Evolutionary conservation across 768 basidiomycete species (phyloP).

Genomic region (Suillus weaverae): DNA sequence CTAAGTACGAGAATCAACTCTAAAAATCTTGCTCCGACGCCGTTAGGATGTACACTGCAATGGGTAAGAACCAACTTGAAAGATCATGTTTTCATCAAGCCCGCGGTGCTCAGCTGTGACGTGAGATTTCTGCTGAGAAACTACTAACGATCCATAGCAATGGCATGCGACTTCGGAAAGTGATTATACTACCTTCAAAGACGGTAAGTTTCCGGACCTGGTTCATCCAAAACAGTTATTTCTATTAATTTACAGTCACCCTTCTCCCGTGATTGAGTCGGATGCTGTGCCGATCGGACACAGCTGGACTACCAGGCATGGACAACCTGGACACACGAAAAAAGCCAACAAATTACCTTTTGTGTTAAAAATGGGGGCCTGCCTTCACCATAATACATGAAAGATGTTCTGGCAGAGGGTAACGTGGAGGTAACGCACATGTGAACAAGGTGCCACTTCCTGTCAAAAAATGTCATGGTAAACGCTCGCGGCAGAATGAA

Average conservation of each 20-base stretch:
- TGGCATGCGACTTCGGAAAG: constrained; percentile 8
- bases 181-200: constrained; percentile 5
- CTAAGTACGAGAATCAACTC: neutral
- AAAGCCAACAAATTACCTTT: neutral
- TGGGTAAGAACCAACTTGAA: neutral
- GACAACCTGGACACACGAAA: neutral
- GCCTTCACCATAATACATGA: neutral
- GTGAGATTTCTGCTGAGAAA: constrained; percentile 7
- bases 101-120: constrained; percentile 4
- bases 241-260: constrained; percentile 1
- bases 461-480: neutral
- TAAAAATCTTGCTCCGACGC: neutral
- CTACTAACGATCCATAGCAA: constrained; percentile 3
- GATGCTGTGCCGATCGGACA: constrained; percentile 3
- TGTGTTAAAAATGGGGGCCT: neutral
- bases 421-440: neutral
- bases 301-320: neutral
- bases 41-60: neutral
- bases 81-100: neutral
- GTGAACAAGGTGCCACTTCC: neutral
- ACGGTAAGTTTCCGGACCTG: constrained; percentile 1
- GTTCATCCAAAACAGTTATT: neutral
- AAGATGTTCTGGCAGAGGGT: neutral
- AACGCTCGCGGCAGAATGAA: neutral
- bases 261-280: constrained; percentile 7